Percentiles rank a stretch among this genome's conserved stretches.
Evolutionary conservation across 495 filamentous ascomycete species (phyloP).

Genomic region (Rusavskia elegans): DNA sequence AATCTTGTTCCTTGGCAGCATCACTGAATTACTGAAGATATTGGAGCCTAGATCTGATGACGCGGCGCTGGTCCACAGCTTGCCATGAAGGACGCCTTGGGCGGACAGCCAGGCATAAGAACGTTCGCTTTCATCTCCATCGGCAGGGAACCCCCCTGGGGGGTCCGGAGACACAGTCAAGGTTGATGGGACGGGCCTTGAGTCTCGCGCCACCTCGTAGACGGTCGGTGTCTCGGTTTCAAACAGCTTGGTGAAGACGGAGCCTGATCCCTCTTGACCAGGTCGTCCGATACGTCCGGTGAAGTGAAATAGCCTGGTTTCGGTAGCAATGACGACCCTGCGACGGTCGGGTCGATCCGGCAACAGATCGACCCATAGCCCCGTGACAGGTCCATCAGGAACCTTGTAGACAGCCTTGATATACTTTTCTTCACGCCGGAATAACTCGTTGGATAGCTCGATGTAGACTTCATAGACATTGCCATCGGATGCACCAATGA

Average conservation of each 20-base stretch:
- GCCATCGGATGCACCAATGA: conserved; percentile 80
- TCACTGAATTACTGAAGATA: conserved; percentile 53
- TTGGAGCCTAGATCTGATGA: conserved; percentile 43
- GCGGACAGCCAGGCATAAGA: conserved; percentile 82
- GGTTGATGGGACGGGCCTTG: conserved; percentile 40
- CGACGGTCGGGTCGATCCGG: conserved; percentile 50
- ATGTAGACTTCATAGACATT: conserved; percentile 93
- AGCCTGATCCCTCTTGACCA: conserved; percentile 64
- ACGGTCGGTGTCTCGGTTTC: conserved; percentile 64
- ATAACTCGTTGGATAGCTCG: conserved; percentile 85
- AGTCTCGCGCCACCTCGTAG: conserved; percentile 46
- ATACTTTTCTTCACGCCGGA: conserved; percentile 86
- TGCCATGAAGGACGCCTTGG: conserved; percentile 78
- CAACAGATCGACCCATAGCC: conserved; percentile 64
- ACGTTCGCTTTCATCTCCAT: conserved; percentile 39
- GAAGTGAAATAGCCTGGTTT: conserved; percentile 59
- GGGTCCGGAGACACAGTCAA: conserved; percentile 63
- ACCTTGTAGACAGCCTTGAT: conserved; percentile 64
- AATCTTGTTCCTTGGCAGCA: conserved; percentile 57
- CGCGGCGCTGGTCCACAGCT: conserved; percentile 37
- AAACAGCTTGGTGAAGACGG: conserved; percentile 75
- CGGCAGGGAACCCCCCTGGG: conserved; percentile 28
- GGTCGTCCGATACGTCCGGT: conserved; percentile 55
- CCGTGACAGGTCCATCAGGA: conserved; percentile 61
- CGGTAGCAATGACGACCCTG: conserved; percentile 62